Conservation (phyloP, 805 yeast genomes). For the Yamadazyma sp. region DNA sequence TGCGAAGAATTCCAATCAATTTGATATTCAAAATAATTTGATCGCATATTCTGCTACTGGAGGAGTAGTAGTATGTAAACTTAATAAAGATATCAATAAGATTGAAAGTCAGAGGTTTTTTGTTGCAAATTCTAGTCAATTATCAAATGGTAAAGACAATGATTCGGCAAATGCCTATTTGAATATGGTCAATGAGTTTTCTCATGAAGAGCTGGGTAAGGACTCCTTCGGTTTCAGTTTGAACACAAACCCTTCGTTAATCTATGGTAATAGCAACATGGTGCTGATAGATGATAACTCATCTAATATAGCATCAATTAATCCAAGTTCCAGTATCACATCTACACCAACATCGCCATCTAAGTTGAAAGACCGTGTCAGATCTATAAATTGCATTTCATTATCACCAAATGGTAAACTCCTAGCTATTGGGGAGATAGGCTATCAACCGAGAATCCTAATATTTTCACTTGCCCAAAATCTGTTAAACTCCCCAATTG, state of each 20-base stretch:
- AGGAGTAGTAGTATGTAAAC: constrained; percentile 51
- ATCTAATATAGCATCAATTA: not conserved
- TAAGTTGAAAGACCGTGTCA: constrained; percentile 39
- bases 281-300: not conserved
- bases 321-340: not conserved
- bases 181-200: constrained; percentile 37
- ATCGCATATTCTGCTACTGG: constrained; percentile 59
- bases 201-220: constrained; percentile 9
- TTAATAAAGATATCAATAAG: constrained; percentile 16
- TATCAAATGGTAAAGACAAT: not conserved
- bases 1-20: constrained; percentile 38
- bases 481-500: constrained; percentile 47
- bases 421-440: constrained; percentile 69
- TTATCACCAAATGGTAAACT: constrained; percentile 52
- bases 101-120: constrained; percentile 44
- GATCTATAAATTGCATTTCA: constrained; percentile 56
- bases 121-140: constrained; percentile 40
- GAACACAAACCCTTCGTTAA: constrained; percentile 2
- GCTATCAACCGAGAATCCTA: constrained; percentile 64
- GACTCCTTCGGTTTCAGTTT: constrained; percentile 38
- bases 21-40: constrained; percentile 35
- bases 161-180: constrained; percentile 26
- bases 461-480: constrained; percentile 55
- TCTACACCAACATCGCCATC: constrained; percentile 11
- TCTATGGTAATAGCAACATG: constrained; percentile 6